Conservation (phyloP, 108 stramenopile species). For the Nitzschia palea region DNA sequence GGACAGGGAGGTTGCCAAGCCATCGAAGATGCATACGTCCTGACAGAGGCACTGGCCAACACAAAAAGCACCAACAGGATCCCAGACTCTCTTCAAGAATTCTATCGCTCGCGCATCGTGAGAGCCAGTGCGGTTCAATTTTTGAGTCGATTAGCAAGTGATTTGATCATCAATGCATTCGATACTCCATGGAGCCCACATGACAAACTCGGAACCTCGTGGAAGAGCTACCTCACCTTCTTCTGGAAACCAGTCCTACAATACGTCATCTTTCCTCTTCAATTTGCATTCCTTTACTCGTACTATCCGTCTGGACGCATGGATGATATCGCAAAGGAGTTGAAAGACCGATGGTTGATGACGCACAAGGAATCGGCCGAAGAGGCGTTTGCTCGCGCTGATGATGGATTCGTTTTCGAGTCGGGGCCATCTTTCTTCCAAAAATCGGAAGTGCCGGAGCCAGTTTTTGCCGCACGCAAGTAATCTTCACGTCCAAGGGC, state of each 20-base stretch:
- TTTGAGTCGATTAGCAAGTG: constrained; percentile 88
- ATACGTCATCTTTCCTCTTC: constrained; percentile 85
- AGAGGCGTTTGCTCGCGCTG: constrained; percentile 66
- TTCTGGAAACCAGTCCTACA: constrained; percentile 92
- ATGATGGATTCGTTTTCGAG: constrained; percentile 50
- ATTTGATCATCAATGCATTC: constrained; percentile 95
- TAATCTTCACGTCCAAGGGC: neutral
- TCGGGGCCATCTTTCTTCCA: constrained; percentile 83
- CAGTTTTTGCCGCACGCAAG: constrained; percentile 7
- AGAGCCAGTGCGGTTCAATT: constrained; percentile 90
- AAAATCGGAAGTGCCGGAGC: constrained; percentile 53
- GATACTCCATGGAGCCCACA: constrained; percentile 92
- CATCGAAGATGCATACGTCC: constrained; percentile 94
- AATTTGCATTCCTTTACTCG: constrained; percentile 89
- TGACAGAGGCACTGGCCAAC: constrained; percentile 82
- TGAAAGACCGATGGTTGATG: constrained; percentile 70
- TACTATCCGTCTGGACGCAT: constrained; percentile 86
- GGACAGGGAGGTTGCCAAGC: constrained; percentile 97
- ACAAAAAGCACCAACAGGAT: constrained; percentile 75
- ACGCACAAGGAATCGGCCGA: constrained; percentile 68
- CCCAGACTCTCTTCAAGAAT: constrained; percentile 75
- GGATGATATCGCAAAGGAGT: constrained; percentile 60
- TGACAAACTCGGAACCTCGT: constrained; percentile 81
- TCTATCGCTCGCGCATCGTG: constrained; percentile 89
- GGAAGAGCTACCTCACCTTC: constrained; percentile 92